Evolutionary conservation across 73 alveolate species (phyloP).

Genomic region (Paramecium bursaria): DNA sequence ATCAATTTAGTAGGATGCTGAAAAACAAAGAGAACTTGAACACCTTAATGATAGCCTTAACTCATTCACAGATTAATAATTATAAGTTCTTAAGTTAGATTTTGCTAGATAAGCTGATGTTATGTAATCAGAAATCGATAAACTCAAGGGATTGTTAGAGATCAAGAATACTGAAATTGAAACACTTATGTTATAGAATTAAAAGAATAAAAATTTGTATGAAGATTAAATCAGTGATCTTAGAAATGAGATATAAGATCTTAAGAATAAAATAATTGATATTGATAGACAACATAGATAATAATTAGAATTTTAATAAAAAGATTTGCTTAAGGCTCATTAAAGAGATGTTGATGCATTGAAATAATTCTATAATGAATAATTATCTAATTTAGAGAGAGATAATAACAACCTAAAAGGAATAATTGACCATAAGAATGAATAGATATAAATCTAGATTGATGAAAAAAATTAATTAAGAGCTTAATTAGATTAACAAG

Average conservation of each 20-base stretch:
- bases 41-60: slow-evolving; percentile 26
- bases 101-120: slow-evolving; percentile 54
- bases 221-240: slow-evolving; percentile 45
- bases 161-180: slow-evolving; percentile 59
- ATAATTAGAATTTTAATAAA: neutral
- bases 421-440: slow-evolving; percentile 42
- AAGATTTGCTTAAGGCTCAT: slow-evolving; percentile 4
- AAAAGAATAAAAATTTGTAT: slow-evolving; percentile 29
- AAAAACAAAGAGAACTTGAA: slow-evolving; percentile 52
- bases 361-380: slow-evolving; percentile 3
- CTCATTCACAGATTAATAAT: neutral
- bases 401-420: slow-evolving; percentile 36
- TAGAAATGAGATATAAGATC: neutral
- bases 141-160: slow-evolving; percentile 45
- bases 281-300: slow-evolving; percentile 1
- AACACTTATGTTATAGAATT: slow-evolving; percentile 6
- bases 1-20: slow-evolving; percentile 26
- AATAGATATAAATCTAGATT: slow-evolving; percentile 3
- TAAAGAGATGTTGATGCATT: slow-evolving; percentile 41
- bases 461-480: slow-evolving; percentile 37
- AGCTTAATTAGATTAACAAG: slow-evolving; percentile 12
- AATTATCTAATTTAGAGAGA: slow-evolving; percentile 30
- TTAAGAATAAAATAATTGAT: slow-evolving; percentile 12
- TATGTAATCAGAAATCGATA: slow-evolving; percentile 27
- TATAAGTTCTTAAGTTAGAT: slow-evolving; percentile 25